Evolutionary conservation across 305 asterid genomes (phyloP), one percentile per base, ranked within the genome.

Genomic region (Caryopteris hybrid): DNA sequence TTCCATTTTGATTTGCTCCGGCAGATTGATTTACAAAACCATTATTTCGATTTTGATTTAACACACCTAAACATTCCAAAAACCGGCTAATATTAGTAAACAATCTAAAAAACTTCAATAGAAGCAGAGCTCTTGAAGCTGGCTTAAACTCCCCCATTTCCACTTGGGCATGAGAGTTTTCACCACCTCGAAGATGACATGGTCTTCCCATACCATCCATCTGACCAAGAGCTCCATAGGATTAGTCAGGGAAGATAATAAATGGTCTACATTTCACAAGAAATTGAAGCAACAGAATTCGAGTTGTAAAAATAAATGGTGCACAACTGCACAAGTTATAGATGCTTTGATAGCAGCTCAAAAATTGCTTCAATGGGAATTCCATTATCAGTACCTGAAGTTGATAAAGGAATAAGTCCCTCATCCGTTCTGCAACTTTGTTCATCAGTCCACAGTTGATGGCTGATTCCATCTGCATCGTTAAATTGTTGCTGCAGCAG

Each of bases 101-200:
- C 45, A 75, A 47, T 72, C 64, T 46, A 79, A 25, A 76, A 55
- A 43, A 69, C 64, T 80, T 69, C 67, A 61, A 64, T 69, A 79
- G 81, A 79, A 75, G 75, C 73, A 69, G 86, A 91, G 88, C 96
- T 88, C 97, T 86, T 83, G 86, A 80, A 82, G 85, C 81, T 77
- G 95, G 90, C 86, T 85, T 85, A 87, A 90, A 85, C 92, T 84
- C 97, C 75, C 99, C 96, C 87, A 78, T 79, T 77, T 83, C 85
- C 89, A 87, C 89, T 90, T 80, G 90, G 97, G 97, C 82, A 68
- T 56, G 54, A 83, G 91, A 85, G 90, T 85, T 86, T 69, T 85
- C 78, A 75, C 87, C 84, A 78, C 68, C 79, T 64, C 70, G 83
- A 68, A 64, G 83, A 78, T 76, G 81, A 80, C 81, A 83, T 77